Evolutionary conservation across 352 stramenopile genomes (phyloP), one percentile per base, ranked within the genome.

Genomic region (Pythium vanterpoolii): DNA sequence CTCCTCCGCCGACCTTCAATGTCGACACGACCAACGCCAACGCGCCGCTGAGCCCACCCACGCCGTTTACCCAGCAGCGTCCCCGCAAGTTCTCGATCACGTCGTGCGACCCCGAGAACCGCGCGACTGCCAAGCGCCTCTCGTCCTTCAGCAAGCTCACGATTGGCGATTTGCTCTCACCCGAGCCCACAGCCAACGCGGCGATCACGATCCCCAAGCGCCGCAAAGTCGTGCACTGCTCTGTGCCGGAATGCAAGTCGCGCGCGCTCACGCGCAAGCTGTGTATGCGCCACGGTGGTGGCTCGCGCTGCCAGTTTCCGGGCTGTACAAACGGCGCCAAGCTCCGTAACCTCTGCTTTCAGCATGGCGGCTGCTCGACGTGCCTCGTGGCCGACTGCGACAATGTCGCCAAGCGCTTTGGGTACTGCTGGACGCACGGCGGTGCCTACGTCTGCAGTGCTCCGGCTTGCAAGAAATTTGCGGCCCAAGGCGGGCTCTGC

Each of bases 351-450:
- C 74, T 73, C 51, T 90, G 80, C 74, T 90, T 90, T 64, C 80
- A 90, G 62, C 80, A 90, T 67, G 79, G 77, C 31, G 79, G 79
- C 38, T 87, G 72, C 34, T 87, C 86, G 33, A 86, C 73, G 33
- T 93, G 83, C 69, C 63, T 76, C 26, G 68, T 76, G 8, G 71
- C 81, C 4, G 72, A 74, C 44, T 93, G 83, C 69, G 73, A 57
- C 46, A 75, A 73, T 60, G 87, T 87, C 48, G 80, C 83, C 63
- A 90, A 90, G 63, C 81, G 80, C 19, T 89, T 87, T 62, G 83
- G 83, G 52, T 79, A 87, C 65, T 93, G 83, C 70, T 90, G 81
- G 75, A 87, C 83, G 16, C 83, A 93, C 34, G 82, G 82, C 49
- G 84, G 84, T 50, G 84, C 79, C 33, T 72, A 72, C 54, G 86